phyloP scores from a whole-genome alignment of 83 land plant species.

The Larix sibirica region DNA sequence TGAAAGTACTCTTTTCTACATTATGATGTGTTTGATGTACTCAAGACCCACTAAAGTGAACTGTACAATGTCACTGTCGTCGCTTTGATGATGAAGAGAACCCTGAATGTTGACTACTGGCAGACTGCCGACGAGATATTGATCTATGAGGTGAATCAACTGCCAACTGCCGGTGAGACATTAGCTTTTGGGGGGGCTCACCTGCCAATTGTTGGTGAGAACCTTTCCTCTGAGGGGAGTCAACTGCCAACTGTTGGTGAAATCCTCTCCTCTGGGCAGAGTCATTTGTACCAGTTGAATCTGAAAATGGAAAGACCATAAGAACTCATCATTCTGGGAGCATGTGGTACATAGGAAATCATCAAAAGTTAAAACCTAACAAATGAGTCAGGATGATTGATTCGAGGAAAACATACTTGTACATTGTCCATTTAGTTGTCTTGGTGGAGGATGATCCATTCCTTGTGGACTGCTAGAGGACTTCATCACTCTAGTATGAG shows the following conservation, averaged over 20 bases:
- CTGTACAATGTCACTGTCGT: constrained; percentile 6
- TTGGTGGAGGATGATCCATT: constrained; percentile 2
- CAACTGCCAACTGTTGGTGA: neutral
- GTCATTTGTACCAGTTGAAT: neutral
- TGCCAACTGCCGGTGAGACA: neutral
- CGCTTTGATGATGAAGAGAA: constrained; percentile 5
- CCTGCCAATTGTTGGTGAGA: neutral
- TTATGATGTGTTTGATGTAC: neutral
- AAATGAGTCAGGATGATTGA: neutral
- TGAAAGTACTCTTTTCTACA: neutral
- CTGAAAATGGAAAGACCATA: neutral
- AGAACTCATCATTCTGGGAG: neutral
- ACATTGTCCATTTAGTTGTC: neutral
- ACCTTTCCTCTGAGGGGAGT: neutral
- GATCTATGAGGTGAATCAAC: neutral
- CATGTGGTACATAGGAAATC: neutral
- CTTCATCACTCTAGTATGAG: neutral
- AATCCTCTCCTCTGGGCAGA: neutral
- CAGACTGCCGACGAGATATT: neutral
- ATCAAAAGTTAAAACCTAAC: neutral
- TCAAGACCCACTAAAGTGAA: neutral
- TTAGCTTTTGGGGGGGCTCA: neutral
- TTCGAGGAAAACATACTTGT: neutral
- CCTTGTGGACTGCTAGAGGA: neutral
- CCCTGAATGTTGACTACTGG: neutral